Percentiles rank a stretch among this genome's conserved stretches.
phyloP scores from a whole-genome alignment of 495 filamentous ascomycete species.

The Baudoinia panamericana region DNA sequence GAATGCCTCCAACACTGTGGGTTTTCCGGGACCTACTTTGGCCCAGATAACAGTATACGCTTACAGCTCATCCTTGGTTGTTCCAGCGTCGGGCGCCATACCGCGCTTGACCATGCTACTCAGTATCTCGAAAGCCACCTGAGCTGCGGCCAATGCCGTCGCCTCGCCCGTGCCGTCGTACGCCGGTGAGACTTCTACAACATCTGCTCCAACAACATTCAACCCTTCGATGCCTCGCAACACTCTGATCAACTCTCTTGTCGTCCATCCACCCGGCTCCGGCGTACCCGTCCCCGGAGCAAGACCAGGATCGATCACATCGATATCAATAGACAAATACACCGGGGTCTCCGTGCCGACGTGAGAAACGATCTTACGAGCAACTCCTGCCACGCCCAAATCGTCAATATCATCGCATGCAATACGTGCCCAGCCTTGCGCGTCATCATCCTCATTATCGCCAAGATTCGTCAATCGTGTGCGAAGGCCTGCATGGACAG shows the following conservation, averaged over 20 bases:
- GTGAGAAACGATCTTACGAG: slow-evolving; percentile 33
- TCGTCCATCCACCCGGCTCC: slow-evolving; percentile 42
- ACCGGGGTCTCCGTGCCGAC: slow-evolving; percentile 33
- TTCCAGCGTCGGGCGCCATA: slow-evolving; percentile 22
- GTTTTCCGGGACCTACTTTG: too few species aligned
- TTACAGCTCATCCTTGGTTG: slow-evolving; percentile 27
- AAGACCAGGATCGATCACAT: slow-evolving; percentile 41
- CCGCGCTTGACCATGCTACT: slow-evolving; percentile 33
- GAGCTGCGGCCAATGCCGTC: slow-evolving; percentile 38
- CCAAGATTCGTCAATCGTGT: slow-evolving; percentile 55
- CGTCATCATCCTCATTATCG: slow-evolving; percentile 50
- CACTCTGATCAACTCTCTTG: slow-evolving; percentile 38
- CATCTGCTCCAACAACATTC: slow-evolving; percentile 40
- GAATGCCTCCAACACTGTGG: too few species aligned
- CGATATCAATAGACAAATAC: slow-evolving; percentile 38
- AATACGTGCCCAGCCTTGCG: slow-evolving; percentile 33
- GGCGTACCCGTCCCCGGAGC: slow-evolving; percentile 42
- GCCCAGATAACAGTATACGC: too few species aligned
- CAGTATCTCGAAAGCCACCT: slow-evolving; percentile 34
- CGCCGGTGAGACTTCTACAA: slow-evolving; percentile 41
- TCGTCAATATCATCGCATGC: slow-evolving; percentile 39
- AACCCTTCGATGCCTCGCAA: slow-evolving; percentile 35
- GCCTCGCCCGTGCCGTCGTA: slow-evolving; percentile 38
- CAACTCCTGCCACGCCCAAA: slow-evolving; percentile 33
- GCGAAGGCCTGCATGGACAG: slow-evolving; percentile 65